Evolutionary conservation across 2,329 filamentous ascomycete genomes (phyloP).

Genomic region (Cladosporium sp.): DNA sequence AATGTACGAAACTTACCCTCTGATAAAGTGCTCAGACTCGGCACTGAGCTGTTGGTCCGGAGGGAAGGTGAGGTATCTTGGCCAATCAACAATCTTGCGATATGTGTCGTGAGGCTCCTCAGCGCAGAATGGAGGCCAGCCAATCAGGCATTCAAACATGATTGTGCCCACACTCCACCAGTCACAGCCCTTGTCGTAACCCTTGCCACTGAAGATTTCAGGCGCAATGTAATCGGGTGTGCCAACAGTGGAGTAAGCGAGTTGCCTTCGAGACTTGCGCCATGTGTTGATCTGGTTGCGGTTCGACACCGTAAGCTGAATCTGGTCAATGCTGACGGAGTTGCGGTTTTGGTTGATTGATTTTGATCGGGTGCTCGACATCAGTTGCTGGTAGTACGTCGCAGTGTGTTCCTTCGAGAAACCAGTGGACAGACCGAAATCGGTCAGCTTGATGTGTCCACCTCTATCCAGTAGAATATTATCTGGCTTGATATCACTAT

Average conservation of each 20-base stretch:
- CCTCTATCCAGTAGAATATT: slow-evolving; percentile 95
- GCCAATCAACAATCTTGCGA: slow-evolving; percentile 98
- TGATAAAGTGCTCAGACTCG: slow-evolving; percentile 87
- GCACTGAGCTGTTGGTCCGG: slow-evolving; percentile 85
- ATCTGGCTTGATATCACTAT: slow-evolving; percentile 98
- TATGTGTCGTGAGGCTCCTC: slow-evolving; percentile 98
- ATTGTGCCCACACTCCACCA: slow-evolving; percentile 99
- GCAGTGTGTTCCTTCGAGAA: slow-evolving; percentile 98
- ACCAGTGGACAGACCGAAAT: slow-evolving; percentile 95
- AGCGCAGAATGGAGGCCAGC: slow-evolving; percentile 98
- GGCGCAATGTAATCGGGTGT: slow-evolving; percentile 98
- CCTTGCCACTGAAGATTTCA: slow-evolving; percentile 94
- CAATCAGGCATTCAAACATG: slow-evolving; percentile 98
- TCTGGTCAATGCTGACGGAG: slow-evolving; percentile 94
- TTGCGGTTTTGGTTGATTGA: slow-evolving; percentile 65
- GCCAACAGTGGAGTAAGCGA: slow-evolving; percentile 97
- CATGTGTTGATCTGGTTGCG: slow-evolving; percentile 98
- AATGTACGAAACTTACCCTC: slow-evolving; percentile 61
- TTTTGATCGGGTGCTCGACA: slow-evolving; percentile 54
- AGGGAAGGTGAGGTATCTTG: slow-evolving; percentile 90
- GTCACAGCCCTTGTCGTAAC: slow-evolving; percentile 95
- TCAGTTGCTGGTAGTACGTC: slow-evolving; percentile 94
- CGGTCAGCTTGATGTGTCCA: slow-evolving; percentile 95
- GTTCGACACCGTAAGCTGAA: slow-evolving; percentile 96
- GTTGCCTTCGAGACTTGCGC: slow-evolving; percentile 89